Conservation (phyloP, 352 stramenopile species). For the Phytophthora sojae region DNA sequence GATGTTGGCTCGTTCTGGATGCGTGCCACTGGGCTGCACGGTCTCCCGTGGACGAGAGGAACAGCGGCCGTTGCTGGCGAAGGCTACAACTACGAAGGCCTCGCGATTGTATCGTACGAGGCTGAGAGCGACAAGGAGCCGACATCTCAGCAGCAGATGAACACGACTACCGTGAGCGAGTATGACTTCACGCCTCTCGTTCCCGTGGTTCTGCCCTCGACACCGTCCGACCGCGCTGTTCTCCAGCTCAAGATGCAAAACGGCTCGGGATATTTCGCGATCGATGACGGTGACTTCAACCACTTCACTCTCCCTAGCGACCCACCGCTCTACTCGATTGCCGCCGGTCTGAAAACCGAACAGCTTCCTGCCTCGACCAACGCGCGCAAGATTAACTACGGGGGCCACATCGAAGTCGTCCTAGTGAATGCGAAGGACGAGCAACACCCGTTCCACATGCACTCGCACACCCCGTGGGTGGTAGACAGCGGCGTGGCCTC, state of each 20-base stretch:
- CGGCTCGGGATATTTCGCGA: slow-evolving; percentile 27
- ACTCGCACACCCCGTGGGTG: slow-evolving; percentile 33
- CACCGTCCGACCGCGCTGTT: slow-evolving; percentile 24
- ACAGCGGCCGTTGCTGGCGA: background rate
- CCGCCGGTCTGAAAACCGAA: slow-evolving; percentile 23
- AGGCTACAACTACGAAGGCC: slow-evolving; percentile 22
- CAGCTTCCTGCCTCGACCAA: slow-evolving; percentile 10
- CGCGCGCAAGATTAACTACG: slow-evolving; percentile 19
- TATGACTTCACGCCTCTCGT: slow-evolving; percentile 23
- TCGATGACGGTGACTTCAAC: slow-evolving; percentile 23
- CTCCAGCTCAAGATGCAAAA: slow-evolving; percentile 25
- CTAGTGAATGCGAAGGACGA: slow-evolving; percentile 39
- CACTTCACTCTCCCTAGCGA: slow-evolving; percentile 18
- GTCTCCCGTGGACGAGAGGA: slow-evolving; percentile 12
- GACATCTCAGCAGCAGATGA: background rate
- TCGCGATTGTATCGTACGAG: slow-evolving; percentile 23
- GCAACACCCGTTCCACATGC: slow-evolving; percentile 47
- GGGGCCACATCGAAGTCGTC: slow-evolving; percentile 35
- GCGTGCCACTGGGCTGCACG: slow-evolving; percentile 10
- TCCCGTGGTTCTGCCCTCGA: slow-evolving; percentile 2
- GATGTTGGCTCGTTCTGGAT: slow-evolving; percentile 22
- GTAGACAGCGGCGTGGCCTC: slow-evolving; percentile 23
- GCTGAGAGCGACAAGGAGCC: slow-evolving; percentile 1
- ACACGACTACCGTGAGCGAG: slow-evolving; percentile 17
- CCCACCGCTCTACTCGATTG: slow-evolving; percentile 27